phyloP scores from a whole-genome alignment of 2,329 filamentous ascomycete genomes.

The Colletotrichum karsti region DNA sequence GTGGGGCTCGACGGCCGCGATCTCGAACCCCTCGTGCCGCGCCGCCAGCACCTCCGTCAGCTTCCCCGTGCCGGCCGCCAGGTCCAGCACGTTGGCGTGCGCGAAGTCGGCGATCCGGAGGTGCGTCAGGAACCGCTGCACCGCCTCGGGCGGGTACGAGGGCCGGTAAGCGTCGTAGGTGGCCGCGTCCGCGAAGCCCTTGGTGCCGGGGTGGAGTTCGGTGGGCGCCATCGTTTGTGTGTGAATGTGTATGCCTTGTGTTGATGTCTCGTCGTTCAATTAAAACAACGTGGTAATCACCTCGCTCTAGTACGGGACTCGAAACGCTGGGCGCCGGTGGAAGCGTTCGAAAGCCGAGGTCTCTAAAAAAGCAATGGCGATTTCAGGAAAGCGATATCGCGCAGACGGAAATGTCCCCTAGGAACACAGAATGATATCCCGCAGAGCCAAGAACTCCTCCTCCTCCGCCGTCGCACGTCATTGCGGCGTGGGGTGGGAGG shows the following conservation, averaged over 20 bases:
- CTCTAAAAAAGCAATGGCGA: background rate
- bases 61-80: constrained; percentile 76
- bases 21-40: constrained; percentile 65
- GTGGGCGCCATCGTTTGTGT: constrained; percentile 15
- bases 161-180: constrained; percentile 76
- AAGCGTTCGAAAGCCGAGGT: too few relatives aligned
- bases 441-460: background rate
- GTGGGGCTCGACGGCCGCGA: constrained; percentile 73
- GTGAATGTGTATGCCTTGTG: too few relatives aligned
- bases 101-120: constrained; percentile 58
- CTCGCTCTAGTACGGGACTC: too few relatives aligned
- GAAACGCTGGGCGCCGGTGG: too few relatives aligned
- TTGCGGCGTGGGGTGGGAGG: constrained; percentile 3
- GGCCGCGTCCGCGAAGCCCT: constrained; percentile 72
- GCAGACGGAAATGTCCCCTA: background rate
- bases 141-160: constrained; percentile 67
- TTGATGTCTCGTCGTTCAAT: too few relatives aligned
- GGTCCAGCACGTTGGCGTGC: constrained; percentile 65
- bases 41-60: constrained; percentile 71
- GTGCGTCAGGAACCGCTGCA: constrained; percentile 64
- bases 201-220: constrained; percentile 58
- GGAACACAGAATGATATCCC: background rate
- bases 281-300: too few relatives aligned
- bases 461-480: constrained; percentile 18
- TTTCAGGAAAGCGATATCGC: background rate